phyloP scores from a whole-genome alignment of 257 asterid species.

The Rauvolfia tetraphylla region DNA sequence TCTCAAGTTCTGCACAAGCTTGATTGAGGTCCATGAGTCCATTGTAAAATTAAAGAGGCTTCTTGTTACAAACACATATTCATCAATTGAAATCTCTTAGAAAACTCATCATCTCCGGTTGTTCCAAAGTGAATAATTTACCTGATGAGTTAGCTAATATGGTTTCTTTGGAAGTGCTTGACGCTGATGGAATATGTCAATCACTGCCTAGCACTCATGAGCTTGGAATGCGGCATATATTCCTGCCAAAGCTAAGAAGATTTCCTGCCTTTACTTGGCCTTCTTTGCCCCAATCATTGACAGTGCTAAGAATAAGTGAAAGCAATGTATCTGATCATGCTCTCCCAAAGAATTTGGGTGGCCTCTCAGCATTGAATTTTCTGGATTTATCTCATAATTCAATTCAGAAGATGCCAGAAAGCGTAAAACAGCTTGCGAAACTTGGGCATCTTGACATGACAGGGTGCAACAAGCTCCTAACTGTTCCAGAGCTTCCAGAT shows the following conservation, averaged over 20 bases:
- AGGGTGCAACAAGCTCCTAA: conserved; percentile 1
- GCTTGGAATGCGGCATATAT: not conserved
- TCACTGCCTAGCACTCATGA: no score
- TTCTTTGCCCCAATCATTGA: conserved; percentile 4
- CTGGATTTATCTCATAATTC: conserved; percentile 18
- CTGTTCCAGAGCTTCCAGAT: conserved; percentile 18
- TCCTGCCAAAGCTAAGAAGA: not conserved
- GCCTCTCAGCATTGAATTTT: not conserved
- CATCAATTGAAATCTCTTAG: no score
- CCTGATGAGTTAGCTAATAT: conserved; percentile 1
- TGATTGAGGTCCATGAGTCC: conserved; percentile 10
- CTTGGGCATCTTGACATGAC: conserved; percentile 1
- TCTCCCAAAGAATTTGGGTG: conserved; percentile 11
- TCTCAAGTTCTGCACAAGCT: no score
- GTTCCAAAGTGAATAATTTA: conserved; percentile 4
- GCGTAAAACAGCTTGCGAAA: conserved; percentile 10
- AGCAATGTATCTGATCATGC: conserved; percentile 12
- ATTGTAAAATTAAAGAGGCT: conserved; percentile 7
- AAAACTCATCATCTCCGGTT: conserved; percentile 1
- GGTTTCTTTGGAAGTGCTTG: conserved; percentile 9
- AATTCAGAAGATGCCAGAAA: conserved; percentile 11
- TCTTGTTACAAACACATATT: not conserved
- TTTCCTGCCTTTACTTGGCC: not conserved
- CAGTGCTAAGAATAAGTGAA: conserved; percentile 1
- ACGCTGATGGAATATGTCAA: conserved; percentile 10